A percentile compares a stretch with the other conserved stretches of the same genome.
phyloP scores from a whole-genome alignment of 805 yeast species.

The Teunomyces barrocoloradensis region DNA sequence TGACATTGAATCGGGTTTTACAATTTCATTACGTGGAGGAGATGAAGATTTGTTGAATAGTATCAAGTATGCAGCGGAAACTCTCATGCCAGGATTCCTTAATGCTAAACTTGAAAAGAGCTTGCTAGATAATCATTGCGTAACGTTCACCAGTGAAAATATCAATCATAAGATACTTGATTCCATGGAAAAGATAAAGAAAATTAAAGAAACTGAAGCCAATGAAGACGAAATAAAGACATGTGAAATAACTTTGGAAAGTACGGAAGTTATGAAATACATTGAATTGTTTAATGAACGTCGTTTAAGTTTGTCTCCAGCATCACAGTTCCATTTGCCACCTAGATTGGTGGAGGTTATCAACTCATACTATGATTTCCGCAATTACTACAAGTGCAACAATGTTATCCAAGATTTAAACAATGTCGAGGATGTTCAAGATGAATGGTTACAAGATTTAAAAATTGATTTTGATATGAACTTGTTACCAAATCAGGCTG shows the following conservation, averaged over 20 bases:
- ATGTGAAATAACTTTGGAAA: constrained; percentile 24
- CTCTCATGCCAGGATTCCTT: constrained; percentile 74
- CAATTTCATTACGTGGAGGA: constrained; percentile 84
- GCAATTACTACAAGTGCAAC: constrained; percentile 17
- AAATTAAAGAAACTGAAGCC: constrained; percentile 11
- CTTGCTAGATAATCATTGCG: constrained; percentile 22
- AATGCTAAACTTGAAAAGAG: constrained; percentile 72
- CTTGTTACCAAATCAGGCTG: constrained; percentile 38
- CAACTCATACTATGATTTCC: constrained; percentile 43
- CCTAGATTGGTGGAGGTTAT: constrained; percentile 55
- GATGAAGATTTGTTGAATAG: constrained; percentile 57
- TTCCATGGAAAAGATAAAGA: constrained; percentile 11
- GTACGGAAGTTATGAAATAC: constrained; percentile 33
- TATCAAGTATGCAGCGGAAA: constrained; percentile 75
- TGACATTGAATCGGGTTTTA: constrained; percentile 70
- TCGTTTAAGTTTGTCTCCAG: constrained; percentile 79
- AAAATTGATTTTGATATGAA: constrained; percentile 22
- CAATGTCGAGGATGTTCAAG: constrained; percentile 24
- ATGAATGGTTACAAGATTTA: constrained; percentile 25
- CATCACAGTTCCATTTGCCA: constrained; percentile 74
- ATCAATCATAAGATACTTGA: constrained; percentile 11
- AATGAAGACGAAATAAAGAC: constrained; percentile 11
- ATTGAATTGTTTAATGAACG: constrained; percentile 44
- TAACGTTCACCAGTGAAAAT: constrained; percentile 12
- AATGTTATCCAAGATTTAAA: constrained; percentile 20